Percentiles rank a stretch among this genome's conserved stretches.
Evolutionary conservation across 441 rosid species (phyloP).

Genomic region (Pelargonium citronellum): DNA sequence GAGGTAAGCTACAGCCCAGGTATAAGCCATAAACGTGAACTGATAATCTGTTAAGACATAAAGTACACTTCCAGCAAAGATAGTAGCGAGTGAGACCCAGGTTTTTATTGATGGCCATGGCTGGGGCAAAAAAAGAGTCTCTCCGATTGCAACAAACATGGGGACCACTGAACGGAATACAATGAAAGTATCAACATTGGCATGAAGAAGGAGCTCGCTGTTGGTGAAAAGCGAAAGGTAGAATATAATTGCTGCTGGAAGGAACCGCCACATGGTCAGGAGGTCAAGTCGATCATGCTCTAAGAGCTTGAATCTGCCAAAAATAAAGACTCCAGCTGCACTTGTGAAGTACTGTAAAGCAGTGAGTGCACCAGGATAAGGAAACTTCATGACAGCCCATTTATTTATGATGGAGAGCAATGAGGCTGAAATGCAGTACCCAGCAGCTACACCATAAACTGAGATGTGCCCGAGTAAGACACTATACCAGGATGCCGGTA

Average conservation of each 20-base stretch:
- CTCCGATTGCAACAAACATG: slow-evolving; percentile 87
- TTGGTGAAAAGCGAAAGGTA: slow-evolving; percentile 86
- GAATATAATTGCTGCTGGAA: slow-evolving; percentile 89
- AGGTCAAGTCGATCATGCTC: slow-evolving; percentile 59
- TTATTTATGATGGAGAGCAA: slow-evolving; percentile 90
- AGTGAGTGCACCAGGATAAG: slow-evolving; percentile 91
- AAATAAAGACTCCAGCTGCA: slow-evolving; percentile 49
- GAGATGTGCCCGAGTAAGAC: slow-evolving; percentile 55
- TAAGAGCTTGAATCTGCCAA: slow-evolving; percentile 37
- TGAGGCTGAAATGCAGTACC: slow-evolving; percentile 90
- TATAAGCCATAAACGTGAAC: slow-evolving; percentile 74
- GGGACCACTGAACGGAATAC: slow-evolving; percentile 92
- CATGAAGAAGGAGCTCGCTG: slow-evolving; percentile 94
- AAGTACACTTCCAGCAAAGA: slow-evolving; percentile 77
- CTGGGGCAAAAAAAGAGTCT: slow-evolving; percentile 69
- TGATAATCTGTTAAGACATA: slow-evolving; percentile 85
- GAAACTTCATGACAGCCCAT: slow-evolving; percentile 95
- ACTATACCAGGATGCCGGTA: slow-evolving; percentile 38
- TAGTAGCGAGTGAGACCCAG: slow-evolving; percentile 70
- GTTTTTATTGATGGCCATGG: slow-evolving; percentile 81
- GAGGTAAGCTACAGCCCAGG: slow-evolving; percentile 85
- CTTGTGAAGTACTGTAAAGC: slow-evolving; percentile 70
- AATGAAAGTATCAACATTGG: slow-evolving; percentile 90
- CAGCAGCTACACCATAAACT: slow-evolving; percentile 76
- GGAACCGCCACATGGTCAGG: slow-evolving; percentile 83